phyloP scores from a whole-genome alignment of 2,329 filamentous ascomycete species.

The Fusarium tanahbumbuense region DNA sequence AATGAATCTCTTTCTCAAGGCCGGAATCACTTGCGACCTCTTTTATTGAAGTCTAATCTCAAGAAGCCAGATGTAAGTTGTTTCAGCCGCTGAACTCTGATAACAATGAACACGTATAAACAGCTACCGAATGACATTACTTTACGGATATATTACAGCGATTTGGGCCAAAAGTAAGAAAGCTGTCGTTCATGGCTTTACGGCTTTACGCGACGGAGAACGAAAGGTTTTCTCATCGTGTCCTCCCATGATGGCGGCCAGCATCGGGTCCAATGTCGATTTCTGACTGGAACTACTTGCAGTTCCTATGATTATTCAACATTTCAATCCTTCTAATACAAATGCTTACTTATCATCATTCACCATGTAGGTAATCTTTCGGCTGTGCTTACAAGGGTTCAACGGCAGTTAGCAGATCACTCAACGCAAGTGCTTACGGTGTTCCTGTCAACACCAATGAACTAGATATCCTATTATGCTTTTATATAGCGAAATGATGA shows the following conservation, averaged over 20 bases:
- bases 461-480: background rate
- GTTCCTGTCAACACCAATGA: conserved; percentile 3
- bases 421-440: conserved; percentile 3
- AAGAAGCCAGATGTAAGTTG: background rate
- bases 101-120: background rate
- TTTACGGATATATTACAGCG: background rate
- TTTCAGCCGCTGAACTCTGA: background rate
- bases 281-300: background rate
- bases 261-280: background rate
- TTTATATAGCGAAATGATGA: background rate
- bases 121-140: background rate
- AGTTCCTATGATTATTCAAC: background rate
- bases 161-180: background rate
- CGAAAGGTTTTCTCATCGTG: background rate
- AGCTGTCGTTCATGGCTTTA: background rate
- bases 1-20: background rate
- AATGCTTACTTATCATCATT: background rate
- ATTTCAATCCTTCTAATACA: background rate
- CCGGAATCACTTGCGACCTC: background rate
- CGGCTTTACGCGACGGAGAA: background rate
- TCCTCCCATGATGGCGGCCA: background rate
- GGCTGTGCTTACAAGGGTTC: conserved; percentile 9
- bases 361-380: background rate
- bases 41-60: background rate
- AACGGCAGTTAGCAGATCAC: background rate